Percentiles rank a stretch among this genome's conserved stretches.
Evolutionary conservation across 192 early-diverging fungal species (phyloP).

Genomic region (Podila clonocystis): DNA sequence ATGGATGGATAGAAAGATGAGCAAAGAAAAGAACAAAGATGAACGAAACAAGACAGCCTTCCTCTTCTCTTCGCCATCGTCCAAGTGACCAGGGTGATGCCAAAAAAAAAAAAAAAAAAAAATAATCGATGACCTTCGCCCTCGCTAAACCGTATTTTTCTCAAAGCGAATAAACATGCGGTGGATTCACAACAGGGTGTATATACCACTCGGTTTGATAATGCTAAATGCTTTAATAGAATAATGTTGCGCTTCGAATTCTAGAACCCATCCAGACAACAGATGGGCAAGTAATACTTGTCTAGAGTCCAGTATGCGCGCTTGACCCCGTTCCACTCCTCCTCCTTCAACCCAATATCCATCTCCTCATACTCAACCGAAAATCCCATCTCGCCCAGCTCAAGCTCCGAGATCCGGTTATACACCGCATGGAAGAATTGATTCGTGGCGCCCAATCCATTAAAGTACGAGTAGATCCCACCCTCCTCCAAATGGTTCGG

Average conservation of each 20-base stretch:
- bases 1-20: too few relatives aligned
- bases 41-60: too few relatives aligned
- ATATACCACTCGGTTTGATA: too few relatives aligned
- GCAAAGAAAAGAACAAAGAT: too few relatives aligned
- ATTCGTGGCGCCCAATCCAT: slow-evolving; percentile 93
- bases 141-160: too few relatives aligned
- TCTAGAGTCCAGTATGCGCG: slow-evolving; percentile 79
- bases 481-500: slow-evolving; percentile 78
- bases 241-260: neutral
- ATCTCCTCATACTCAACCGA: slow-evolving; percentile 79
- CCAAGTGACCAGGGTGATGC: too few relatives aligned
- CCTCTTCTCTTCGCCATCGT: too few relatives aligned
- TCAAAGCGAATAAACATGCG: too few relatives aligned
- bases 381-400: slow-evolving; percentile 84
- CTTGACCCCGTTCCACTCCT: slow-evolving; percentile 92
- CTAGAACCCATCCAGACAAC: slow-evolving; percentile 61
- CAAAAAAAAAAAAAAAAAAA: too few relatives aligned
- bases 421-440: slow-evolving; percentile 97
- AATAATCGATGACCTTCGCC: too few relatives aligned
- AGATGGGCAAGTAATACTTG: slow-evolving; percentile 79
- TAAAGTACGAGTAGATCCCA: slow-evolving; percentile 95
- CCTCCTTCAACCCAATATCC: slow-evolving; percentile 76
- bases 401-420: slow-evolving; percentile 84
- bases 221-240: too few relatives aligned
- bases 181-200: too few relatives aligned